Conservation (phyloP, 2,329 filamentous ascomycete genomes). For the Arthrobotrys iridis region DNA sequence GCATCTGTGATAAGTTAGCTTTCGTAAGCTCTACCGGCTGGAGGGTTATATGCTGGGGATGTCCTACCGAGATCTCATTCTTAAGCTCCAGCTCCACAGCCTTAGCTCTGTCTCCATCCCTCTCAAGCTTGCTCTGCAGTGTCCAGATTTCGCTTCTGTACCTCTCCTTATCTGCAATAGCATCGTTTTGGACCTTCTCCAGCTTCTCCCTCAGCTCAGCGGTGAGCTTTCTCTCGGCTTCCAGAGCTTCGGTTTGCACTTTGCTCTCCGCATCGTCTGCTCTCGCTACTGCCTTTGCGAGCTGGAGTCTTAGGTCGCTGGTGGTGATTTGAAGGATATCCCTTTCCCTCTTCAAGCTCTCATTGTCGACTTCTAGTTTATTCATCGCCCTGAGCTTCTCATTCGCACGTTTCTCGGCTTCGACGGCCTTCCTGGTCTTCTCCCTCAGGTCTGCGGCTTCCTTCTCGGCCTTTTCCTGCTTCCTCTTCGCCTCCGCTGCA, state of each 20-base stretch:
- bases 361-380: slow-evolving; percentile 37
- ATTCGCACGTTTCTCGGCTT: slow-evolving; percentile 63
- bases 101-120: slow-evolving; percentile 75
- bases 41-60: background rate
- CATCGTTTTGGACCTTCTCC: slow-evolving; percentile 55
- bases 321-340: slow-evolving; percentile 65
- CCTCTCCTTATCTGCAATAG: slow-evolving; percentile 60
- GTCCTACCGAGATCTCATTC: slow-evolving; percentile 71
- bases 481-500: slow-evolving; percentile 69
- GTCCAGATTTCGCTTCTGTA: slow-evolving; percentile 70
- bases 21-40: background rate
- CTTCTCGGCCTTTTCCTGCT: slow-evolving; percentile 69
- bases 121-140: slow-evolving; percentile 80
- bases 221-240: slow-evolving; percentile 70
- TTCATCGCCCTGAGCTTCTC: slow-evolving; percentile 54
- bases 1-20: slow-evolving; percentile 64
- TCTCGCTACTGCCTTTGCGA: slow-evolving; percentile 70
- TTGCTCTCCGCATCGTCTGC: slow-evolving; percentile 75
- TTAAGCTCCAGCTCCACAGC: slow-evolving; percentile 76
- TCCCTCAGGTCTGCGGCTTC: slow-evolving; percentile 66
- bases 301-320: slow-evolving; percentile 67
- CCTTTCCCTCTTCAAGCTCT: slow-evolving; percentile 48
- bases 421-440: slow-evolving; percentile 66
- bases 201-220: slow-evolving; percentile 67
- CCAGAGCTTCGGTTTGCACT: slow-evolving; percentile 73